phyloP scores from a whole-genome alignment of 2,329 filamentous ascomycete species.

The Stylonectria norvegica region DNA sequence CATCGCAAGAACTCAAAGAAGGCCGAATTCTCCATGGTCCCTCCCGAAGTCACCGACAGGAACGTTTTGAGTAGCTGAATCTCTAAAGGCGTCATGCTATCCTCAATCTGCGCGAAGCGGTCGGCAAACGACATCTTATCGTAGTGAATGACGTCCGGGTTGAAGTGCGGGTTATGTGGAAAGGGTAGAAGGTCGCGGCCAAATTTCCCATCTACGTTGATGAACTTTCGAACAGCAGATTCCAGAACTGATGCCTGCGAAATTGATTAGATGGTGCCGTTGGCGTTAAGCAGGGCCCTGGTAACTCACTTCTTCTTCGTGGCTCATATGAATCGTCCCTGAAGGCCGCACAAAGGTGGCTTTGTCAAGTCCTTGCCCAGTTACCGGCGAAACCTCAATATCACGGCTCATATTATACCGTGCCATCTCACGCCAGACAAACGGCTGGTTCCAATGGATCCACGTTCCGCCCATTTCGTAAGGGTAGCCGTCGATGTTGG shows the following conservation, averaged over 20 bases:
- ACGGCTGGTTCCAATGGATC: conserved; percentile 14
- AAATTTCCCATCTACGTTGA: conserved; percentile 10
- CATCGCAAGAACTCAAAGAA: conserved; percentile 11
- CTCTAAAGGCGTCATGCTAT: conserved; percentile 8
- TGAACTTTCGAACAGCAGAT: conserved; percentile 9
- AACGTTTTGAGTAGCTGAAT: conserved; percentile 11
- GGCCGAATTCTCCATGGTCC: conserved; percentile 11
- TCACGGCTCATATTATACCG: conserved; percentile 10
- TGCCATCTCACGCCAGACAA: conserved; percentile 13
- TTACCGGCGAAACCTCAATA: conserved; percentile 9
- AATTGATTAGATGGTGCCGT: background rate
- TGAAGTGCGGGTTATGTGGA: conserved; percentile 14
- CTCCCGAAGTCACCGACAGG: conserved; percentile 9
- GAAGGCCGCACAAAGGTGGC: conserved; percentile 8
- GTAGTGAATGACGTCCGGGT: conserved; percentile 5
- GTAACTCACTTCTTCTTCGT: conserved; percentile 9
- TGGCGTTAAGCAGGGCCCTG: background rate
- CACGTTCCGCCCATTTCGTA: conserved; percentile 11
- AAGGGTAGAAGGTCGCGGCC: conserved; percentile 8
- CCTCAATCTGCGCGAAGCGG: conserved; percentile 9
- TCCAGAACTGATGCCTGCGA: conserved; percentile 4
- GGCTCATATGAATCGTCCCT: conserved; percentile 5
- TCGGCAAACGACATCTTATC: conserved; percentile 11
- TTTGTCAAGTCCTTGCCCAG: conserved; percentile 9
- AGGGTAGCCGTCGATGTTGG: conserved; percentile 8